Conservation (phyloP, 1,139 yeast genomes). For the Suhomyces wounanorum region DNA sequence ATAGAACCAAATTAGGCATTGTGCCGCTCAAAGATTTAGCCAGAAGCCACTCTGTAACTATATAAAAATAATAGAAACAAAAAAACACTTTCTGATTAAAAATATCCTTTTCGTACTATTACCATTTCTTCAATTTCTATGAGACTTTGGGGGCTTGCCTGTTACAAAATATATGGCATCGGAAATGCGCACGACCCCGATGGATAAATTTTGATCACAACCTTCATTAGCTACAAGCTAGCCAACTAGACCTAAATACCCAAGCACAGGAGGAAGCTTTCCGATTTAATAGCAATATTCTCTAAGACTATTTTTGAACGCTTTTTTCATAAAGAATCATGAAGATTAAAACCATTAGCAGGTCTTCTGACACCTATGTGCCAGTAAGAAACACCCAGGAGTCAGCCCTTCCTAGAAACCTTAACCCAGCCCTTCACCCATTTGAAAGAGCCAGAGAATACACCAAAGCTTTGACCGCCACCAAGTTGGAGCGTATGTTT, state of each 20-base stretch:
- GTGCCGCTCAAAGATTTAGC: background rate
- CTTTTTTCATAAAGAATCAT: conserved; percentile 20
- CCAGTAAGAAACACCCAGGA: conserved; percentile 92
- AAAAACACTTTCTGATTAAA: background rate
- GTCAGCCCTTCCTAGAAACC: conserved; percentile 81
- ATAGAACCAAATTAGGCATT: conserved; percentile 2
- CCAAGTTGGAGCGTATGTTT: conserved; percentile 93
- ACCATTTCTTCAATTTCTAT: background rate
- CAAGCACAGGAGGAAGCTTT: background rate
- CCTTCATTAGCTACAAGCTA: background rate
- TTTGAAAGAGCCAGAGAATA: conserved; percentile 97
- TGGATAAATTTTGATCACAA: conserved; percentile 7
- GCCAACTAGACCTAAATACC: background rate
- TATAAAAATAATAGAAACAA: background rate
- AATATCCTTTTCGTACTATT: background rate
- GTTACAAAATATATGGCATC: background rate
- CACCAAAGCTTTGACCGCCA: conserved; percentile 91
- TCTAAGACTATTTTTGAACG: background rate
- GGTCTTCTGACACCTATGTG: conserved; percentile 88
- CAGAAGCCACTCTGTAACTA: background rate
- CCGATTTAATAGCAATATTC: too few relatives aligned
- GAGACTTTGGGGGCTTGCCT: background rate
- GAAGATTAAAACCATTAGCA: conserved; percentile 89
- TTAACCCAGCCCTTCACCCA: conserved; percentile 94
- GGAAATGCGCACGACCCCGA: conserved; percentile 9